Evolutionary conservation across 208 protist species (phyloP).

Genomic region (Leishmania arabica): DNA sequence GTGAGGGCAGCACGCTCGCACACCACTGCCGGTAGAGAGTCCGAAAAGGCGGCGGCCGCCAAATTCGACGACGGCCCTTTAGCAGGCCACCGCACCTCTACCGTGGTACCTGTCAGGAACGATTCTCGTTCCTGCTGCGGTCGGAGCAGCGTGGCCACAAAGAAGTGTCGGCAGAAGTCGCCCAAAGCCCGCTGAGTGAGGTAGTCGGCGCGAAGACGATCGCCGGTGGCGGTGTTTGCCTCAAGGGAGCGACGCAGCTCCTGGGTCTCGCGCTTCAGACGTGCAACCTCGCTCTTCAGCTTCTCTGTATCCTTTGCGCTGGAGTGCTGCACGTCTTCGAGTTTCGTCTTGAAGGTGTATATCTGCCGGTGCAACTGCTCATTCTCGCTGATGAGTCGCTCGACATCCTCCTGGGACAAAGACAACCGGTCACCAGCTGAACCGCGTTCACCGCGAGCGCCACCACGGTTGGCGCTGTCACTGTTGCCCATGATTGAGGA

Average conservation of each 20-base stretch:
- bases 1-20: conserved; percentile 17
- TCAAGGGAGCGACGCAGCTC: conserved; percentile 52
- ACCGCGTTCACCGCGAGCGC: conserved; percentile 4
- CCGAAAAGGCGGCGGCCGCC: background rate
- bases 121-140: background rate
- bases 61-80: background rate
- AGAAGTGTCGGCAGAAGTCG: conserved; percentile 73
- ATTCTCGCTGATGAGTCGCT: conserved; percentile 71
- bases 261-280: conserved; percentile 39
- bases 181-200: conserved; percentile 43
- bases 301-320: conserved; percentile 14
- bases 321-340: conserved; percentile 39
- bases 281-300: conserved; percentile 22
- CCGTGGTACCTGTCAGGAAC: background rate
- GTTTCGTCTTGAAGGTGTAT: conserved; percentile 53
- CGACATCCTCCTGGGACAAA: conserved; percentile 60
- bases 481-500: conserved; percentile 68
- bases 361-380: conserved; percentile 70
- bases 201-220: conserved; percentile 49
- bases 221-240: conserved; percentile 33
- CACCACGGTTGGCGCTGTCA: conserved; percentile 12
- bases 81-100: conserved; percentile 19
- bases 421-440: conserved; percentile 12
- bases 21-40: conserved; percentile 10
- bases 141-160: conserved; percentile 17